Percentiles rank a stretch among this genome's conserved stretches.
Evolutionary conservation across 2,329 filamentous ascomycete genomes (phyloP).

Genomic region (Alternaria sp.): DNA sequence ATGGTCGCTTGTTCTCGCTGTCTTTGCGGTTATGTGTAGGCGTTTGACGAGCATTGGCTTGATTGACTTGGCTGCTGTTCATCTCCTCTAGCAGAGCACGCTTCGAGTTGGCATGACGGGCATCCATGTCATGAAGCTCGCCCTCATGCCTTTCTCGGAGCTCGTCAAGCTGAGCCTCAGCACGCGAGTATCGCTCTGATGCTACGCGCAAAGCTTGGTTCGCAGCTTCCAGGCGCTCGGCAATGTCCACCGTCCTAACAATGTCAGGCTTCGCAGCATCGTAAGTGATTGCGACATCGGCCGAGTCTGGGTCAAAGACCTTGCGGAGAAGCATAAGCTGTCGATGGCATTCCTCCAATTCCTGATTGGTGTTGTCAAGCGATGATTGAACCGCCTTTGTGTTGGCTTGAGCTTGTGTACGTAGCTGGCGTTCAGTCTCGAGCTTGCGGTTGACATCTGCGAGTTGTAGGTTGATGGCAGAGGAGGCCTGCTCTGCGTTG

Average conservation of each 20-base stretch:
- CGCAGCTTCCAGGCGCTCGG: constrained; percentile 84
- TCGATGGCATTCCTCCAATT: constrained; percentile 78
- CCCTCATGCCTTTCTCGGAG: constrained; percentile 76
- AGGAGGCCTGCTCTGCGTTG: constrained; percentile 87
- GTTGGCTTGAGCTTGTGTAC: constrained; percentile 83
- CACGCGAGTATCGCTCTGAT: constrained; percentile 78
- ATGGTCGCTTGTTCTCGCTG: constrained; percentile 65
- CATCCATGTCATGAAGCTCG: constrained; percentile 70
- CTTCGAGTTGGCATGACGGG: constrained; percentile 66
- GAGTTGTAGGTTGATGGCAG: constrained; percentile 78
- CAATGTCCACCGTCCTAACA: constrained; percentile 72
- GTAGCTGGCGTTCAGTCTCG: constrained; percentile 87
- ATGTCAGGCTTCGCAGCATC: constrained; percentile 74
- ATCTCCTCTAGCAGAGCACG: constrained; percentile 86
- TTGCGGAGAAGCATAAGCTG: constrained; percentile 84
- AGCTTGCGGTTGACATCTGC: constrained; percentile 88
- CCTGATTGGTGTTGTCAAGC: constrained; percentile 78
- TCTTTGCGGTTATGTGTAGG: constrained; percentile 72
- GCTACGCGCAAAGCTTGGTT: constrained; percentile 87
- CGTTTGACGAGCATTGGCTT: constrained; percentile 60
- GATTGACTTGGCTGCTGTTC: constrained; percentile 77
- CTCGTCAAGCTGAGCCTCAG: constrained; percentile 81
- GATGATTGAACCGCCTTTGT: constrained; percentile 79
- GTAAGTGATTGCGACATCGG: constrained; percentile 70
- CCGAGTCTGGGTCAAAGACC: constrained; percentile 79